Conservation (phyloP, 2,329 filamentous ascomycete species). For the Colletotrichum horii region DNA sequence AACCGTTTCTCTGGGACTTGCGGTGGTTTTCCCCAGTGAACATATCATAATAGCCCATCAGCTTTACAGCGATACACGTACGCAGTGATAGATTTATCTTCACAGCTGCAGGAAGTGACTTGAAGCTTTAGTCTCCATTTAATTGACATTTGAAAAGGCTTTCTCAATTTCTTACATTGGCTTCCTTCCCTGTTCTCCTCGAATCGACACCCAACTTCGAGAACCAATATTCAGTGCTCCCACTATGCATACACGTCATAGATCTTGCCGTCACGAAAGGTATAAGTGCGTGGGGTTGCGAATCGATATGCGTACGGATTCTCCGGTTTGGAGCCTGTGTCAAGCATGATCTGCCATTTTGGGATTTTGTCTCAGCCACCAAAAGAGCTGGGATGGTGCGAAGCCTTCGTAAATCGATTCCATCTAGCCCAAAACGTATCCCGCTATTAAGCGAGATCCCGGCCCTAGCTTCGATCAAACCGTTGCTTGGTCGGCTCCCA, state of each 20-base stretch:
- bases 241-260: not conserved
- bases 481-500: not conserved
- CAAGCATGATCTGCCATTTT: not conserved
- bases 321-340: not conserved
- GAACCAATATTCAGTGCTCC: not conserved
- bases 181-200: not conserved
- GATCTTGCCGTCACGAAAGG: not conserved
- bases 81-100: not conserved
- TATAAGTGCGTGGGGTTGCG: not conserved
- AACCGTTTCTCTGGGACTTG: not conserved
- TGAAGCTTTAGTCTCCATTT: not conserved
- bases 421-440: not conserved
- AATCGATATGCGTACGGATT: not conserved
- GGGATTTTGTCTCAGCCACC: not conserved
- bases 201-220: no score
- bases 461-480: not conserved
- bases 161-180: not conserved
- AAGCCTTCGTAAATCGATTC: not conserved
- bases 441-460: not conserved
- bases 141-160: not conserved
- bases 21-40: not conserved
- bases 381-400: not conserved
- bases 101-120: not conserved
- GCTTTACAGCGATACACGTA: not conserved
- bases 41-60: not conserved